These are phyloP conservation scores for Jacaranda mimosifolia DNA, from an alignment of 257 asterid genomes.

Conservation along the genomic window DNA sequence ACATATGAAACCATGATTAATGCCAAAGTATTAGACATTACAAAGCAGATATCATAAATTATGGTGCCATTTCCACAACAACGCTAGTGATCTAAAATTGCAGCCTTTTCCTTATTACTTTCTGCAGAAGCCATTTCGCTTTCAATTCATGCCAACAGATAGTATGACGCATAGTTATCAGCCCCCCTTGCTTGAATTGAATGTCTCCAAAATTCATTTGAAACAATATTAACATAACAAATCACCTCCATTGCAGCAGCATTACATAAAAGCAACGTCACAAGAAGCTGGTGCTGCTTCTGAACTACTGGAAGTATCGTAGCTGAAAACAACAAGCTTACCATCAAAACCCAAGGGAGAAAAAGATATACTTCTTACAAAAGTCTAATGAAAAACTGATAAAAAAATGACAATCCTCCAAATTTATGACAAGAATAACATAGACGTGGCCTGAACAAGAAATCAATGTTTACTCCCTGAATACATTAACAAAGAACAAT, in stretches of 20 bases:
- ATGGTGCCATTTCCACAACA: not conserved
- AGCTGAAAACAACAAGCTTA: slow-evolving; percentile 56
- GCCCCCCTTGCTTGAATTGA: not conserved
- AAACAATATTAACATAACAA: slow-evolving; percentile 7
- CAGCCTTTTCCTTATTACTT: not conserved
- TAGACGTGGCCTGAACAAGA: not conserved
- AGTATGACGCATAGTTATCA: not conserved
- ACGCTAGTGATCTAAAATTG: not conserved
- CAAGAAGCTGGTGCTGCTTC: slow-evolving; percentile 99
- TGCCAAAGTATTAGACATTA: not conserved
- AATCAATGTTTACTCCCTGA: not conserved
- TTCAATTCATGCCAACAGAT: not conserved
- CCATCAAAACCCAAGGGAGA: slow-evolving; percentile 30
- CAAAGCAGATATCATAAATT: not conserved
- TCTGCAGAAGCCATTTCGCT: not conserved
- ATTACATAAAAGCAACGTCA: slow-evolving; percentile 91
- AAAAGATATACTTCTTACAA: not conserved
- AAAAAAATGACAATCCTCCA: not conserved
- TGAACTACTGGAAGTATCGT: slow-evolving; percentile 92
- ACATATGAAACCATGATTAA: too few relatives aligned
- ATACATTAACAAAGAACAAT: not conserved
- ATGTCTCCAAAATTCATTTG: not conserved
- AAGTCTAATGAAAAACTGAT: not conserved
- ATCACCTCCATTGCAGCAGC: slow-evolving; percentile 98
- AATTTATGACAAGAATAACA: not conserved